These are phyloP conservation scores for Pichia sp. DNA, from an alignment of 1,139 yeast species.

Conservation along the genomic window DNA sequence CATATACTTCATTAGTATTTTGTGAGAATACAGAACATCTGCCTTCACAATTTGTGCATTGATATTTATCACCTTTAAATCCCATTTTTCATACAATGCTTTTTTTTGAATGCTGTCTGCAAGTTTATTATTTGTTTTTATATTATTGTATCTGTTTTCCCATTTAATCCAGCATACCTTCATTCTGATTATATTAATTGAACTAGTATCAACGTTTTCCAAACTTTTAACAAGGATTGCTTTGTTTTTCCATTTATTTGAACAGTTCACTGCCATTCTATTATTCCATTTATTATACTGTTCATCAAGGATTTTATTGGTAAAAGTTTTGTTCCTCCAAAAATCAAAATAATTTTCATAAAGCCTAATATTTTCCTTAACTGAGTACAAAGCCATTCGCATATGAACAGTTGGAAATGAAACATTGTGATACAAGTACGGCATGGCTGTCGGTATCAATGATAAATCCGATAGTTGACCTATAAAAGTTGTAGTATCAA, in stretches of 20 bases:
- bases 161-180: neutral
- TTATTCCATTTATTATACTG: slow-evolving; percentile 1
- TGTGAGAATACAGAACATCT: neutral
- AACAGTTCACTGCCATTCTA: neutral
- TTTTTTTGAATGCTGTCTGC: neutral
- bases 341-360: slow-evolving; percentile 17
- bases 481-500: slow-evolving; percentile 14
- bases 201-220: neutral
- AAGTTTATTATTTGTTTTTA: neutral
- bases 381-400: slow-evolving; percentile 24
- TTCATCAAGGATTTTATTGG: neutral
- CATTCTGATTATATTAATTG: neutral
- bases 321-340: slow-evolving; percentile 21
- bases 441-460: slow-evolving; percentile 18
- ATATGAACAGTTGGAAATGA: slow-evolving; percentile 23
- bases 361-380: slow-evolving; percentile 18
- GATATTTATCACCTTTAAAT: neutral
- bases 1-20: neutral
- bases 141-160: neutral
- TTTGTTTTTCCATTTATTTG: slow-evolving; percentile 7
- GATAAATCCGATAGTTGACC: slow-evolving; percentile 14
- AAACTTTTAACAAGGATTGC: neutral
- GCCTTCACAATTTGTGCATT: neutral
- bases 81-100: neutral
- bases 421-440: slow-evolving; percentile 15